Base-by-base conservation (phyloP, 2,329 filamentous ascomycete genomes). In the Clarireedia sp. region DNA sequence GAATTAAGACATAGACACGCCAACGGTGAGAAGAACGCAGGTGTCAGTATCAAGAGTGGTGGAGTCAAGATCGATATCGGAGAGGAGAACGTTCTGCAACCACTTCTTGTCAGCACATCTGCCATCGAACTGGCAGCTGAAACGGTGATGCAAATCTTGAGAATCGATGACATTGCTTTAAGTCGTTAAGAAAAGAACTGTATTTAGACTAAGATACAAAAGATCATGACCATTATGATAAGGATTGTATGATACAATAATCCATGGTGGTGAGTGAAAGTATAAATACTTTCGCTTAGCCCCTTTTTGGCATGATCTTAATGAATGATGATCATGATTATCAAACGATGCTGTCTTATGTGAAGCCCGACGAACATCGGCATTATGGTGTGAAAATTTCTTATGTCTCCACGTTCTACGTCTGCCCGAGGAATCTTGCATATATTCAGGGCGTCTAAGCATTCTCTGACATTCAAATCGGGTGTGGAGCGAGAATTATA, bases 61-160 rank as follows among this genome's bases (percentile, higher is more conserved):
- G 94, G 94, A 57, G 94, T 99, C 62, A 96, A 96, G 80, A 85
- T 87, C 64, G 95, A 99, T 75, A 97, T 97, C 69, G 87, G 88
- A 57, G 92, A 95, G 71, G 91, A 96, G 78, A 96, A 96, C 63
- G 94, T 99, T 54, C 78, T 99, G 70, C 94, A 99, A 77, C 94
- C 94, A 17, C 77, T 99, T 69, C 77, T 99, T 59, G 94, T 99
- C 60, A 96, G 90, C 79, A 99, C 94, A 56, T 97, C 92, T 72
- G 90, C 94, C 23, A 94, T 99, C 67, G 92, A 99, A 77, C 74
- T 99, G 72, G 94, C 94, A 29, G 91, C 92, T 7, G 94, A 99
- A 80, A 99, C 94, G 59, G 94, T 97, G 66, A 99, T 97, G 24
- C 54, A 55, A 24, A 51, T 61, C 56, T 36, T 57, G 43, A 47